Evolutionary conservation across 2,329 filamentous ascomycete species (phyloP), one percentile per base, ranked within the genome.

Genomic region (Metarhizium sp.): DNA sequence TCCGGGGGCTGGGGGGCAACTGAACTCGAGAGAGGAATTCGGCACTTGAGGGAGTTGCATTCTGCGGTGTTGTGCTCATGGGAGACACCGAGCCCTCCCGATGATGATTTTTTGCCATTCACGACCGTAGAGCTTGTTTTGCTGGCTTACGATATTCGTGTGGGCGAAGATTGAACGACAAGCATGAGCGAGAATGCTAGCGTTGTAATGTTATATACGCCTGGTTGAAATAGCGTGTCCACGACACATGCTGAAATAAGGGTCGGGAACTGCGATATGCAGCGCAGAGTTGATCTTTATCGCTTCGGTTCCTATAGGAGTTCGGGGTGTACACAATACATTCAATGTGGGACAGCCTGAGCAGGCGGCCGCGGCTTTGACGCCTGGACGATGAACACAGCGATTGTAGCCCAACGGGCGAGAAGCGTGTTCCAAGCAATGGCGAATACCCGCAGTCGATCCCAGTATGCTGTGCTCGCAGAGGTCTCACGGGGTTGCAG

Each of bases 11-110:
- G 20, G 50, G 53, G 6, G 58, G 57, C n/a, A 55, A 49, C 48
- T 55, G 47, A 25, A 46, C 48, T 34, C 20, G 55, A 29, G 57
- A 53, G 40, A 56, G 54, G 34, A 54, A 53, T 14, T 54, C 55
- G 32, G 53, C 42, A 36, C 55, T 54, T 2, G 55, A 52, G 8
- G 58, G 53, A 18, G 58, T 57, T 45, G 58, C 18, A 13, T 57
- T 42, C 18, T 51, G 51, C 18, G 60, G 60, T 30, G 57, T 57
- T 14, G 53, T 58, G 30, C 50, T 58, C 54, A 57, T 50, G 42
- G 61, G 58, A 51, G 63, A 61, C 46, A 60, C 59, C 6, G 61
- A 59, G 20, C 57, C 58, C 29, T 60, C 59, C 52, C n/a, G 30
- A 42, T 30, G 49, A 14, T 29, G 48, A n/a, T 10, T 6, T 18